Base-by-base conservation (phyloP, 345 rosid species). In the Eucalyptus curtisii region DNA sequence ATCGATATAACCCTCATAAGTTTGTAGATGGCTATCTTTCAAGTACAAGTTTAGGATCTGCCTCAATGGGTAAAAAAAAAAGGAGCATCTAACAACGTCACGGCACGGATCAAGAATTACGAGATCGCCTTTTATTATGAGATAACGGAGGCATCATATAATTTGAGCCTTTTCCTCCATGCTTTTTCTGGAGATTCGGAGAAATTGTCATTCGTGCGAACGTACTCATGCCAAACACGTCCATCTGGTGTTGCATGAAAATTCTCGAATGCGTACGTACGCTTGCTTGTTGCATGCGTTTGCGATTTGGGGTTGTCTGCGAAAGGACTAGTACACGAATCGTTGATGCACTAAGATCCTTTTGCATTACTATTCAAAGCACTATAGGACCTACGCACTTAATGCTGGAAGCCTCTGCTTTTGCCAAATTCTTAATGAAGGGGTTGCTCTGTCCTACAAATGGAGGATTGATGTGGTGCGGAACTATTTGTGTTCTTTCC, bases 101-200 rank as follows among this genome's bases (percentile, higher is more conserved):
- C 4, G 0, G 31, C 61, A 55, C 0, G 2, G 16, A 12, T 27
- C 1, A 59, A 59, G 16, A 27, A 5, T 13, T 59, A 59, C 15
- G 1, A 59, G 8, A 59, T 27, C 3, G 0, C 16, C 8, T 59
- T 59, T 59, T 30, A 59, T 59, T 1, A 3, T 5, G 16, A 30
- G 16, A 13, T 27, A 12, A 27, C 0, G 1, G 31, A 27, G 68
- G 2, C 6, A 27, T 27, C 31, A 2, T 12, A 6, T 13, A 7
- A 59, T 11, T 12, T 13, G 4, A 59, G 31, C 68, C 68, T 30
- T 27, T 59, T 59, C 27, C 13, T 59, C n/a, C 31, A 27, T 27
- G 68, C 68, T 59, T 27, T 12, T 12, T 4, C 15, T 6, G 68
- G 31, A 27, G 68, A 27, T 59, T 27, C 5, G 31, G 68, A 59